Evolutionary conservation across 106 monocot species (phyloP).

Genomic region (Dendrobium chrysotoxum): DNA sequence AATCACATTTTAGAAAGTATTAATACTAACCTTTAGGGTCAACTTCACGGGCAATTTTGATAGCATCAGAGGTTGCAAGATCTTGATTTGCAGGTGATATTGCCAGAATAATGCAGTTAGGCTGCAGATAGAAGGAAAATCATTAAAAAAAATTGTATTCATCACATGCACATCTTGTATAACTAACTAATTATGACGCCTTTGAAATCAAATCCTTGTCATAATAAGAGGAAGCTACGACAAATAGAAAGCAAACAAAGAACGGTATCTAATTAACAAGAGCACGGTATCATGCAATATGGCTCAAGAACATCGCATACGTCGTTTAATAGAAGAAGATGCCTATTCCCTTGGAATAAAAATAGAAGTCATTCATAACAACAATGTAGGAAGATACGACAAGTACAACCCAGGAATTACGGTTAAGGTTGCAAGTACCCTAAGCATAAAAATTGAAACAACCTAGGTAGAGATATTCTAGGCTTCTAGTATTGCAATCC

Average conservation of each 20-base stretch:
- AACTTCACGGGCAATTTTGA: slow-evolving; percentile 82
- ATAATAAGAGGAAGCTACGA: not conserved
- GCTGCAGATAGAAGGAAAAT: slow-evolving; percentile 36
- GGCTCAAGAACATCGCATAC: not conserved
- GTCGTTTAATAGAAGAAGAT: not conserved
- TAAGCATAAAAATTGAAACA: not conserved
- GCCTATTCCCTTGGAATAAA: not conserved
- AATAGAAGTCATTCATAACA: not conserved
- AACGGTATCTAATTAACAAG: not conserved
- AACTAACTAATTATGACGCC: not conserved
- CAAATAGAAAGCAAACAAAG: not conserved
- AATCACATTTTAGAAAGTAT: not conserved
- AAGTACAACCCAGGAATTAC: not conserved
- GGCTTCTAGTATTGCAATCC: not conserved
- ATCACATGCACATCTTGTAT: not conserved
- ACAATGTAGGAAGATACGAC: no score
- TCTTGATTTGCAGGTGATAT: slow-evolving; percentile 96
- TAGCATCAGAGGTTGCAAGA: slow-evolving; percentile 91
- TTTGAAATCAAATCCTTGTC: not conserved
- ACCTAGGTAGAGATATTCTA: not conserved
- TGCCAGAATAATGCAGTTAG: slow-evolving; percentile 85
- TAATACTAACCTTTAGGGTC: slow-evolving; percentile 65
- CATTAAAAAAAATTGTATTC: not conserved
- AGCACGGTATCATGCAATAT: not conserved
- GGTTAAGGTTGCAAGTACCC: not conserved